Evolutionary conservation across 768 basidiomycete genomes (phyloP), one percentile per base, ranked within the genome.

Genomic region (Mycena amicta): DNA sequence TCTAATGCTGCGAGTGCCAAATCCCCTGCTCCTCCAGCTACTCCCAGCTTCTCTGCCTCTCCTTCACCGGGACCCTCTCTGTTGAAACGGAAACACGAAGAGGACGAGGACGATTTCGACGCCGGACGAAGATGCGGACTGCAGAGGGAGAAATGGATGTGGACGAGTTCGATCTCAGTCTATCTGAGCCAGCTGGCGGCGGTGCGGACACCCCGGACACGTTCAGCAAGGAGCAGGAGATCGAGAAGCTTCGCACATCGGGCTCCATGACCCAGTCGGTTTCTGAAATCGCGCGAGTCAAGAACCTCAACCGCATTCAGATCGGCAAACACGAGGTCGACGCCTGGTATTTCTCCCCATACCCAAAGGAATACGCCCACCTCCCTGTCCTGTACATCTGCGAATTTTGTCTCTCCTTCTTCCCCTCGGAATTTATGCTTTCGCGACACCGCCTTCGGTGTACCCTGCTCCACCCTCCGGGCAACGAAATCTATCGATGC

Each of bases 271-370:
- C 97, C 3, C 97, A 99, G 74, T 93, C 93, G 49, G 92, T 98
- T 60, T 96, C 94, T 51, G 97, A 99, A 77, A 90, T 99, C 66
- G 91, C 96, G 18, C 88, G 97, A 52, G 97, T 99, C 68, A 98
- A 98, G 80, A 99, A 99, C 72, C 82, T 99, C 65, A 97, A 98
- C 73, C 88, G 92, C 57, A 83, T 99, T 27, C 94, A 96, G 72
- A 98, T 99, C 60, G 97, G 97, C 56, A 87, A 85, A 71, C 89
- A 97, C 77, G 93, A 97, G 75, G 93, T 99, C 65, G 97, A 99
- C 67, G 90, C 97, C n/a, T 99, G 97, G 97, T 99, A 99, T 75
- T 98, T 98, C 81, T 95, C 92, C 68, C 97, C 97, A 23, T 99
- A 98, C 77, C 97, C 97, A 12, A 90, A 93, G 75, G 97, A 98